Conservation (phyloP, 1,284 basidiomycete species). For the Bondarzewia mesenterica region DNA sequence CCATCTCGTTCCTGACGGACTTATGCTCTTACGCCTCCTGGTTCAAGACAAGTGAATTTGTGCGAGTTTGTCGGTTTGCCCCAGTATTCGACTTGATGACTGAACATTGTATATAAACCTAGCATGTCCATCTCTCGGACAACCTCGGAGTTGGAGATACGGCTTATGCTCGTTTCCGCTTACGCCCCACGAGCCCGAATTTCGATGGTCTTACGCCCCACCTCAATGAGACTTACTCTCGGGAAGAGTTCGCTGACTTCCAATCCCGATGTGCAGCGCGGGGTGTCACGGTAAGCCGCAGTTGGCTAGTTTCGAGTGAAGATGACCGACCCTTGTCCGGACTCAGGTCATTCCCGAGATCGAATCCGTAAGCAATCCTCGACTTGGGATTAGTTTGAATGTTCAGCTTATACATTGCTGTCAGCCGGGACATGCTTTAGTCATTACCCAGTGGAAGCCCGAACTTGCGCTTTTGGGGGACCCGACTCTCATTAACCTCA, state of each 20-base stretch:
- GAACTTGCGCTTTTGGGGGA: constrained; percentile 23
- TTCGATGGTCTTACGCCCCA: constrained; percentile 23
- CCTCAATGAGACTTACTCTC: constrained; percentile 28
- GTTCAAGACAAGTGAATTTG: constrained; percentile 29
- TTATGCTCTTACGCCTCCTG: constrained; percentile 30
- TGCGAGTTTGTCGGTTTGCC: no score
- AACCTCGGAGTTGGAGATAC: constrained; percentile 19
- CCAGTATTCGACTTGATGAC: constrained; percentile 6
- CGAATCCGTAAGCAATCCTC: constrained; percentile 21
- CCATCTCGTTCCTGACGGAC: constrained; percentile 22
- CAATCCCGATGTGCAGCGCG: constrained; percentile 24
- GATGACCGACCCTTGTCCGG: no score
- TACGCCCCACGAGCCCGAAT: constrained; percentile 23
- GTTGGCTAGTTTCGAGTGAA: no score
- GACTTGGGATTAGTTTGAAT: neutral
- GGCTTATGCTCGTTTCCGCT: constrained; percentile 28
- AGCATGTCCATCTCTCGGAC: constrained; percentile 23
- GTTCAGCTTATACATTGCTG: neutral
- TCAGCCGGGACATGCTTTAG: constrained; percentile 27
- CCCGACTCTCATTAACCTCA: constrained; percentile 26
- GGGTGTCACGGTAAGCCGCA: constrained; percentile 26
- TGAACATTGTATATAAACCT: constrained; percentile 5
- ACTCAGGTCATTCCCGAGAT: constrained; percentile 29
- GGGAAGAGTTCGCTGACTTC: constrained; percentile 23
- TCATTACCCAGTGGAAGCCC: constrained; percentile 32